These are phyloP conservation scores for Fusarium circinatum DNA, from an alignment of 2,329 filamentous ascomycete species.

Conservation along the genomic window DNA sequence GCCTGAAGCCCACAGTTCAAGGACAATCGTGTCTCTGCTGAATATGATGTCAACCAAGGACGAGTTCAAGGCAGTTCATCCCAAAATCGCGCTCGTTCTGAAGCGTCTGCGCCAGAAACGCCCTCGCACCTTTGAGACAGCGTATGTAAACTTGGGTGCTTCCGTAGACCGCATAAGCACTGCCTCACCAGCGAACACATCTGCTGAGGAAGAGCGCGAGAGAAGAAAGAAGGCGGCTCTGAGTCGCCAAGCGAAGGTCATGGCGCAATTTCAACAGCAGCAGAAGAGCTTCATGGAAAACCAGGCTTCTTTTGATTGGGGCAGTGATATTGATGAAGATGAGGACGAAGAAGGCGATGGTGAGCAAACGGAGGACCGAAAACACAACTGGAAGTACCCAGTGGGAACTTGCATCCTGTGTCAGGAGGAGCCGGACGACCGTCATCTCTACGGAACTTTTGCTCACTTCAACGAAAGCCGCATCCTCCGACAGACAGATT, in stretches of 20 bases:
- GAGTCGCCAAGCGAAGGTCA: slow-evolving; percentile 90
- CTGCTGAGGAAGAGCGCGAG: slow-evolving; percentile 78
- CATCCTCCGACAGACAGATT: slow-evolving; percentile 86
- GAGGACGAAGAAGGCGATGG: slow-evolving; percentile 76
- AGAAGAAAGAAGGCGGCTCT: slow-evolving; percentile 90
- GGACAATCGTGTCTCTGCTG: slow-evolving; percentile 72
- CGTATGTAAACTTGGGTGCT: slow-evolving; percentile 71
- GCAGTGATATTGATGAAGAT: slow-evolving; percentile 78
- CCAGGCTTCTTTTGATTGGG: slow-evolving; percentile 89
- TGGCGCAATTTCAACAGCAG: slow-evolving; percentile 98
- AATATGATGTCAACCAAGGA: slow-evolving; percentile 72
- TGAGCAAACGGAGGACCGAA: slow-evolving; percentile 69
- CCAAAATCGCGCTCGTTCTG: slow-evolving; percentile 85
- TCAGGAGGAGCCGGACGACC: slow-evolving; percentile 94
- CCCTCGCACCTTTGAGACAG: slow-evolving; percentile 75
- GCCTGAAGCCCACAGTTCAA: slow-evolving; percentile 63
- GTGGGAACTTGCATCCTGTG: slow-evolving; percentile 94
- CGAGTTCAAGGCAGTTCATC: slow-evolving; percentile 82
- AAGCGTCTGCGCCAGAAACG: slow-evolving; percentile 86
- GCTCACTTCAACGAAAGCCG: slow-evolving; percentile 87
- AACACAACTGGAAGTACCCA: slow-evolving; percentile 83
- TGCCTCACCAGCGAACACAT: slow-evolving; percentile 77
- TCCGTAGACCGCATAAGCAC: slow-evolving; percentile 83
- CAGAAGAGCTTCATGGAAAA: slow-evolving; percentile 94
- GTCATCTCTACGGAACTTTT: slow-evolving; percentile 90